Base-by-base conservation (phyloP, 768 basidiomycete species). In the Trametes coccinea region DNA sequence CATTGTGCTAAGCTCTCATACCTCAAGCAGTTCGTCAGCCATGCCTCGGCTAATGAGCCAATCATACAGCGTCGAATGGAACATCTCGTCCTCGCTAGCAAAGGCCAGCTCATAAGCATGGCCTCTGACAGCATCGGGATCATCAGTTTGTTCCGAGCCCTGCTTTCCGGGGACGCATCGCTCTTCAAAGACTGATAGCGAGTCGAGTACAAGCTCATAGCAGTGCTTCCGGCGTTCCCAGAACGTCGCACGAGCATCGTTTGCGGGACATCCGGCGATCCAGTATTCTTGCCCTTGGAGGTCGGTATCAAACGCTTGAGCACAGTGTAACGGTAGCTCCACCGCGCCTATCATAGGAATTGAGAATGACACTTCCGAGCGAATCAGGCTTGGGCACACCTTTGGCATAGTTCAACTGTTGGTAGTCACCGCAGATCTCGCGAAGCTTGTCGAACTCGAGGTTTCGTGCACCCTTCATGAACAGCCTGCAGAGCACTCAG, bases 51-150 rank as follows among this genome's bases (percentile, higher is more conserved):
- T 77, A 46, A 97, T 90, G 51, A 95, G 78, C 97, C 97, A 98
- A 67, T 97, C 93, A 70, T 99, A 99, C 60, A 99, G 73, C 16
- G 87, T 88, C 34, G 90, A 93, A 74, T 98, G 95, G 77, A 98
- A 98, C 77, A 95, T 85, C 67, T 94, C 89, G 72, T 98, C 97
- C 34, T 89, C 84, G 67, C 88, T 88, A 5, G 84, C 79, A 59
- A 98, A 89, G 1, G 93, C 92, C 59, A 95, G 80, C 39, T 90
- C 87, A 71, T 95, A 97, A 0, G 95, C 94, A 70, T 91, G 89
- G 50, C 81, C 83, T 54, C 92, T 84, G n/a, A 92, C 85, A 11
- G 84, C 78, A 63, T 93, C 90, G 6, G 84, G 82, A 50, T 88
- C 85, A 29, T 72, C 70, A 0, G 59, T 45, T 13, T 62, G 56